These are phyloP conservation scores for Ustilago bromivora DNA, from an alignment of 1,284 basidiomycete genomes.

Conservation along the genomic window DNA sequence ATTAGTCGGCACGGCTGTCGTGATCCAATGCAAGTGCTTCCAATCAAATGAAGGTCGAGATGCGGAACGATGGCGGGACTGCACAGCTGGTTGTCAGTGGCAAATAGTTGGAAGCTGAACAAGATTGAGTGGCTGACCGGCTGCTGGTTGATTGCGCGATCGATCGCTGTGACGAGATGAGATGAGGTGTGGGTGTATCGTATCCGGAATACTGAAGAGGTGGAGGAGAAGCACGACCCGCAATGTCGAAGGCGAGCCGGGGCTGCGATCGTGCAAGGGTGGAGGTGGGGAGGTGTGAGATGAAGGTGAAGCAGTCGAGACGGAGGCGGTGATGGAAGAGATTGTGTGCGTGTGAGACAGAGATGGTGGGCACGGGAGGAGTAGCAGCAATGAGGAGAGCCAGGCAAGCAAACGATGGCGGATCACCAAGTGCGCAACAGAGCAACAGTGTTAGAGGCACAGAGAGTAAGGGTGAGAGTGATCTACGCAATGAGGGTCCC, in stretches of 20 bases:
- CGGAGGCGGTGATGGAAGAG: not conserved
- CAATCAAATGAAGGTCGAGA: conserved; percentile 1
- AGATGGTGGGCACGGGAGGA: conserved; percentile 11
- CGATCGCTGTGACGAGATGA: conserved; percentile 15
- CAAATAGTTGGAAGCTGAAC: conserved; percentile 7
- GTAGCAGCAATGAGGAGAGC: not conserved
- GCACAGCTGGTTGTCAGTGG: conserved; percentile 12
- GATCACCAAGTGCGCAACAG: not conserved
- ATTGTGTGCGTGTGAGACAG: conserved; percentile 2
- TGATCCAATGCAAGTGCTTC: conserved; percentile 1
- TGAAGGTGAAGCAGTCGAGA: not conserved
- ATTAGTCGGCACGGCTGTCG: not conserved
- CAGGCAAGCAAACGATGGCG: conserved; percentile 14
- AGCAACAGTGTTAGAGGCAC: not conserved
- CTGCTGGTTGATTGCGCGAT: not conserved
- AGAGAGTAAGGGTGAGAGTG: conserved; percentile 9
- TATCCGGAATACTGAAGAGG: conserved; percentile 9
- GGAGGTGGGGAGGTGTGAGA: not conserved
- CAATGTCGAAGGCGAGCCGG: not conserved
- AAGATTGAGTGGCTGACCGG: not conserved
- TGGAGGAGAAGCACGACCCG: not conserved
- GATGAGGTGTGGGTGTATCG: conserved; percentile 5
- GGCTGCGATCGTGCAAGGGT: conserved; percentile 6
- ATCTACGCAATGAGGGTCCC: conserved; percentile 29
- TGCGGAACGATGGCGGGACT: not conserved